Conservation (phyloP, 2,329 filamentous ascomycete genomes). For the Neophaeococcomyces aloes region DNA sequence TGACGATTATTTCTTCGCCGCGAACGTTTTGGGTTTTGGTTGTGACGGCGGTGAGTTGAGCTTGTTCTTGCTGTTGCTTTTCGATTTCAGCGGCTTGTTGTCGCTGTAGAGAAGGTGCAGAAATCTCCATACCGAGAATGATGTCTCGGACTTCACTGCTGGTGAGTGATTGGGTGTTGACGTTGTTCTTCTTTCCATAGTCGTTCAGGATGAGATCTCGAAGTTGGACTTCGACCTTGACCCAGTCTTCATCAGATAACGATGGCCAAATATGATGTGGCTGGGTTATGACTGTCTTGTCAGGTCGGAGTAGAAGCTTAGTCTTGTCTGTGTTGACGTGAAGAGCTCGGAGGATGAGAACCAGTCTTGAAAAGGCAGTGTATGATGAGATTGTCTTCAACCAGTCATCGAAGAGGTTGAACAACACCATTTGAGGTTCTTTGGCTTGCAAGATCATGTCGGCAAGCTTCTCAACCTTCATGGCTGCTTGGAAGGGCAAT, state of each 20-base stretch:
- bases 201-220: slow-evolving; percentile 95
- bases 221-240: slow-evolving; percentile 96
- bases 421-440: slow-evolving; percentile 98
- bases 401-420: slow-evolving; percentile 99
- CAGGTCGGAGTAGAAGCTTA: slow-evolving; percentile 84
- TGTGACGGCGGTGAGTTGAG: slow-evolving; percentile 90
- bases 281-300: slow-evolving; percentile 96
- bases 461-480: slow-evolving; percentile 98
- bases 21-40: slow-evolving; percentile 97
- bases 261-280: slow-evolving; percentile 99
- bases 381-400: slow-evolving; percentile 97
- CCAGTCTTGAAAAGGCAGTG: slow-evolving; percentile 90
- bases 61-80: slow-evolving; percentile 95
- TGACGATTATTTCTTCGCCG: slow-evolving; percentile 95
- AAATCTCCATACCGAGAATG: slow-evolving; percentile 98
- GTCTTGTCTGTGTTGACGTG: slow-evolving; percentile 99
- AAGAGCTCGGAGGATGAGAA: slow-evolving; percentile 84
- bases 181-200: slow-evolving; percentile 99
- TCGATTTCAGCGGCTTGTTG: slow-evolving; percentile 98
- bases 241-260: slow-evolving; percentile 91
- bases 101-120: slow-evolving; percentile 91
- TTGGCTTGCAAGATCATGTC: slow-evolving; percentile 98
- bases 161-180: slow-evolving; percentile 93
- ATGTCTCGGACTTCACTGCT: slow-evolving; percentile 96
- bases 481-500: slow-evolving; percentile 95